These are phyloP conservation scores for Penicillium sp. DNA, from an alignment of 2,329 filamentous ascomycete genomes.

Conservation along the genomic window DNA sequence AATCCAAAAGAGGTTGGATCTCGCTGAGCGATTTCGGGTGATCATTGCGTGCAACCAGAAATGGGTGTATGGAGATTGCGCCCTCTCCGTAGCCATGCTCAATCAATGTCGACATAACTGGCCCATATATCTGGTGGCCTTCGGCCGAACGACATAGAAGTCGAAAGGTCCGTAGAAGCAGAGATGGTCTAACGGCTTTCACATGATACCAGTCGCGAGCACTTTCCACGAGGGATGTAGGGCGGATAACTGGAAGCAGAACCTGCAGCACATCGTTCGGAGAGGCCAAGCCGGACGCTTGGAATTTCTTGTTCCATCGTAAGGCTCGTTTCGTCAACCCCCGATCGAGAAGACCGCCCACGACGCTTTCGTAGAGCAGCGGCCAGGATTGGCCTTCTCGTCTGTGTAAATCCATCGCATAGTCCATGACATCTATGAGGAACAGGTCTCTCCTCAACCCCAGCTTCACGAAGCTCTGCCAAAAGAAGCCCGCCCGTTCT, in stretches of 20 bases:
- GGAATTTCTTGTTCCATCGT: conserved; percentile 43
- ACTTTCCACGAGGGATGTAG: conserved; percentile 21
- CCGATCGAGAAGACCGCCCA: conserved; percentile 38
- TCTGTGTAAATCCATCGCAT: conserved; percentile 45
- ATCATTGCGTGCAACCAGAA: conserved; percentile 46
- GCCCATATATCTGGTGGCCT: conserved; percentile 47
- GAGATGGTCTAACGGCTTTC: conserved; percentile 15
- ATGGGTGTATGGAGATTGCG: conserved; percentile 51
- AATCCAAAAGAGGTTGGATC: conserved; percentile 45
- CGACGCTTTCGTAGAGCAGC: conserved; percentile 41
- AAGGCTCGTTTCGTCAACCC: conserved; percentile 35
- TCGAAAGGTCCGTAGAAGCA: conserved; percentile 41
- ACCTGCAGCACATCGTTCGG: conserved; percentile 35
- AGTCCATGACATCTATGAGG: conserved; percentile 36
- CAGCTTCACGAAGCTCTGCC: conserved; percentile 43
- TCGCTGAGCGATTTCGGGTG: conserved; percentile 42
- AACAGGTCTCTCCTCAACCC: conserved; percentile 38
- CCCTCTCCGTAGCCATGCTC: conserved; percentile 38
- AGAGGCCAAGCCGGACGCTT: conserved; percentile 33
- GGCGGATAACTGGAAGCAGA: conserved; percentile 29
- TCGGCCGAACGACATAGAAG: conserved; percentile 44
- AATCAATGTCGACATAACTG: conserved; percentile 46
- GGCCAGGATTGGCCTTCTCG: conserved; percentile 42
- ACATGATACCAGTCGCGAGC: conserved; percentile 10
- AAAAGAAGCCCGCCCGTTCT: conserved; percentile 43